phyloP scores from a whole-genome alignment of 1,284 basidiomycete genomes.

The Leccinum solheimii region DNA sequence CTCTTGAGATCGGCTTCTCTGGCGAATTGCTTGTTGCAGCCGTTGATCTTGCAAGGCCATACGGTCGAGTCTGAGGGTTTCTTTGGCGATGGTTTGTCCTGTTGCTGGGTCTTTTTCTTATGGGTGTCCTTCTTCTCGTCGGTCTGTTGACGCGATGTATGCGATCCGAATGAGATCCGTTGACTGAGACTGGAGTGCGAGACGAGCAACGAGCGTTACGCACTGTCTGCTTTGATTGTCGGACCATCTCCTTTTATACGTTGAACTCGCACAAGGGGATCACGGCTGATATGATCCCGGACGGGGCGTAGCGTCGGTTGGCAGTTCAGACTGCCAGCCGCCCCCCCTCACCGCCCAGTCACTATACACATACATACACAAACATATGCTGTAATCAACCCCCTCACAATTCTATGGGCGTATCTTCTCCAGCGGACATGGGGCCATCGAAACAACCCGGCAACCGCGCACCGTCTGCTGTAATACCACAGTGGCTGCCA shows the following conservation, averaged over 20 bases:
- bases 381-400: slow-evolving; percentile 27
- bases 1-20: slow-evolving; percentile 76
- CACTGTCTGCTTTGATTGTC: slow-evolving; percentile 38
- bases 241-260: slow-evolving; percentile 28
- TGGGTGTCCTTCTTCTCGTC: slow-evolving; percentile 52
- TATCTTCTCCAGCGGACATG: background rate
- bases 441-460: slow-evolving; percentile 32
- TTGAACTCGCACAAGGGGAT: slow-evolving; percentile 19
- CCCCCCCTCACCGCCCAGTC: background rate
- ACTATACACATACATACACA: slow-evolving; percentile 18
- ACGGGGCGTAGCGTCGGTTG: slow-evolving; percentile 28
- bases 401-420: background rate
- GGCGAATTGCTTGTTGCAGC: slow-evolving; percentile 75
- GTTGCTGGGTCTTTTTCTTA: slow-evolving; percentile 41
- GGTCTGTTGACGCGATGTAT: slow-evolving; percentile 19
- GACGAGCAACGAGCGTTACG: slow-evolving; percentile 25
- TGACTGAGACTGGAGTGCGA: slow-evolving; percentile 23
- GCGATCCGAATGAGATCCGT: slow-evolving; percentile 18
- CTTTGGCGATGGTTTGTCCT: slow-evolving; percentile 30
- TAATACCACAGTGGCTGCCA: slow-evolving; percentile 57
- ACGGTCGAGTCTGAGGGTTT: slow-evolving; percentile 51
- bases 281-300: slow-evolving; percentile 32
- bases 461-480: slow-evolving; percentile 58
- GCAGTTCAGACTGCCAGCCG: slow-evolving; percentile 14
- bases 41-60: slow-evolving; percentile 77